Base-by-base conservation (phyloP, 2,329 filamentous ascomycete species). In the Cercospora sp. region DNA sequence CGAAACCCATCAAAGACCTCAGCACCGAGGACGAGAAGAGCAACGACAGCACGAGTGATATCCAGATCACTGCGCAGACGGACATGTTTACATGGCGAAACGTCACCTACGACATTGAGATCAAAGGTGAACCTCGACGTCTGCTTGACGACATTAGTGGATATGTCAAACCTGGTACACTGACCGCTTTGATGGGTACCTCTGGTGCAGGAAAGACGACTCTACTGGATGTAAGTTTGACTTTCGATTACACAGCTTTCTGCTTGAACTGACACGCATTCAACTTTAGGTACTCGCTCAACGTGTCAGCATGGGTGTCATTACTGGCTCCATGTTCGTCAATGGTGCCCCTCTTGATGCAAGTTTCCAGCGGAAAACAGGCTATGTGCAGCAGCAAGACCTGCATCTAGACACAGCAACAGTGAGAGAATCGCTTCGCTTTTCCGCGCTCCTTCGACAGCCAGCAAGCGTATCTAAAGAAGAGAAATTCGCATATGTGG, bases 361-460 rank as follows among this genome's bases (percentile, higher is more conserved):
- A 3, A 86, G 83, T 58, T 90, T 90, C 70, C 87, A 89, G 67
- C 82, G 88, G 4, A 87, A 88, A 75, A 89, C 87, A 0, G 89
- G 89, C 0, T 90, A 90, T 71, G 88, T 89, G 6, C 88, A 90
- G 70, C 88, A 90, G 66, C 87, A 90, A 76, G 88, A 91, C 77
- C 77, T 88, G 0, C 86, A 87, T 69, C 77, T 87, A 3, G 79
- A 82, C 39, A 87, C 85, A 0, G 78, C 86, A 2, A 88, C 87
- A 0, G 85, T 87, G 5, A 81, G 84, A 1, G 86, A 87, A 69
- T 83, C 81, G 51, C 77, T 88, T 3, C 79, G 80, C 0, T 88
- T 88, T 77, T 86, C 83, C 33, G 86, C 86, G 16, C 78, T 86
- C 74, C 81, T 88, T 1, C 82, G 86, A 8, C 87, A 89, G 69